Evolutionary conservation across 2,329 filamentous ascomycete species (phyloP), one percentile per base, ranked within the genome.

Genomic region (Calonectria fujianensis): DNA sequence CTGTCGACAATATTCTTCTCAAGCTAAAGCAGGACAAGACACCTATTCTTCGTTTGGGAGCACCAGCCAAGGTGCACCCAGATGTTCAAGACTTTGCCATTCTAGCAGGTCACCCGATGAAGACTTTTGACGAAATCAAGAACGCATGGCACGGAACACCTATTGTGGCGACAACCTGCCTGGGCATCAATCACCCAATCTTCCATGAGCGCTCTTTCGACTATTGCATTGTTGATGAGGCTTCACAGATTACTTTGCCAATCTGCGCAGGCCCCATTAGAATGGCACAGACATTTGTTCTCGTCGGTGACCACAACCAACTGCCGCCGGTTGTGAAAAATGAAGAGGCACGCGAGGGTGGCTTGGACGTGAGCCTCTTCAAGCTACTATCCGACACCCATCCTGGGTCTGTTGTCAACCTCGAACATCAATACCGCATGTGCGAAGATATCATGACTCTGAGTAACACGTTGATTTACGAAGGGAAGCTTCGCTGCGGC

Each of bases 361-460:
- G 97, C 1, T 88, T 99, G 7, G 97, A 99, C 83, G 91, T 98
- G 59, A 98, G 95, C 83, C 89, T 99, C 67, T 99, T 99, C 90
- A 98, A 98, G 83, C 90, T 97, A 4, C 90, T 99, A 16, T 98
- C 96, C 1, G 97, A 98, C 81, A 90, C 91, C 0, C 96, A 98
- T 76, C 96, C 97, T 0, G 88, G 92, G 61, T 96, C 96, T 0
- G 96, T 99, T 2, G 95, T 97, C 75, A 98, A 94, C 76, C 90
- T 99, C 2, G 96, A 97, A 80, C 96, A 98, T 81, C 97, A 99
- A 83, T 99, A 99, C 83, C 95, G 97, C 75, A 99, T 99, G 97
- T 98, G 95, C 81, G 94, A 97, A 79, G 97, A 99, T 75, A 94
- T 99, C 75, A 98, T 98, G 96, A 90, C 93, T 2, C 90, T 99